Evolutionary conservation across 2,329 filamentous ascomycete genomes (phyloP).

Genomic region (Xylaria sp.): DNA sequence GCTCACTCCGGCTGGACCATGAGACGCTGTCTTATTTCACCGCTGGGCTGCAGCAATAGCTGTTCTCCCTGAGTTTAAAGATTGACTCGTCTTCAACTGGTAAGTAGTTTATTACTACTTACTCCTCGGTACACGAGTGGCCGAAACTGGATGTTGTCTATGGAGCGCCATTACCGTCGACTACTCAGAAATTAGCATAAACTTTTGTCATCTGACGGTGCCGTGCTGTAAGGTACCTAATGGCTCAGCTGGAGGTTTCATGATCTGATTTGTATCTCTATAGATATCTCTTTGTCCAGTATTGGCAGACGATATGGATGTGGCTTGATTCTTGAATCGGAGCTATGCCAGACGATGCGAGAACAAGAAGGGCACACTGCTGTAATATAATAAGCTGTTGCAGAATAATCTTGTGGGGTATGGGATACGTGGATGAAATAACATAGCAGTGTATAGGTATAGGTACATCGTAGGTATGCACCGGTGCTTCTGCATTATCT

Average conservation of each 20-base stretch:
- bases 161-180: not conserved
- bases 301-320: conserved; percentile 22
- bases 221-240: conserved; percentile 2
- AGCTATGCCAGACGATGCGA: conserved; percentile 12
- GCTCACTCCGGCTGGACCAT: no score
- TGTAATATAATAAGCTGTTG: conserved; percentile 32
- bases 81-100: conserved; percentile 10
- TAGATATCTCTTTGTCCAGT: conserved; percentile 10
- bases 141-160: not conserved
- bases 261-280: conserved; percentile 7
- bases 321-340: conserved; percentile 16
- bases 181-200: no score
- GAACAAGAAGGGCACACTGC: conserved; percentile 5
- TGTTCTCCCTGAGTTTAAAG: conserved; percentile 20
- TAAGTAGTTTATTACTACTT: conserved; percentile 10
- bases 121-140: conserved; percentile 17
- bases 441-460: no score
- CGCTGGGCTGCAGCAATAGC: conserved; percentile 20
- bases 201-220: not conserved
- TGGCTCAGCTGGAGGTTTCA: conserved; percentile 13
- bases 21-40: no score
- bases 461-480: no score
- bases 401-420: conserved; percentile 17
- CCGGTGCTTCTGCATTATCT: no score
- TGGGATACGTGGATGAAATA: no score